Evolutionary conservation across 306 rosid species (phyloP).

Genomic region (Gastrolobium bilobum): DNA sequence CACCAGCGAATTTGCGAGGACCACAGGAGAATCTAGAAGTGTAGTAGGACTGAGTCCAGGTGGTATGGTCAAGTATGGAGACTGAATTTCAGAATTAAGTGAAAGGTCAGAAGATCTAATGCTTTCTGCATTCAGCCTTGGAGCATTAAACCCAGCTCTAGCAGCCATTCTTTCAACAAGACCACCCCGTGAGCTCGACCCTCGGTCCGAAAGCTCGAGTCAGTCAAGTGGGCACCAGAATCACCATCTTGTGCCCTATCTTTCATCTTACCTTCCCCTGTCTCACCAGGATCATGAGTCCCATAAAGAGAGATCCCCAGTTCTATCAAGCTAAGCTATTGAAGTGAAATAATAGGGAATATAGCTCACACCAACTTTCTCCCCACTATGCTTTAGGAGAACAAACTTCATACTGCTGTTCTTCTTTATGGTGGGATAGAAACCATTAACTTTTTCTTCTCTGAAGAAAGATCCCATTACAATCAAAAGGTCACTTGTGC

Average conservation of each 20-base stretch:
- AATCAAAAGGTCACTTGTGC: too few relatives aligned
- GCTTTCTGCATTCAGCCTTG: slow-evolving; percentile 85
- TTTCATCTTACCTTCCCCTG: slow-evolving; percentile 37
- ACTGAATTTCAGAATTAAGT: slow-evolving; percentile 63
- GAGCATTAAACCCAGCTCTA: slow-evolving; percentile 97
- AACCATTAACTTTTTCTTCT: too few relatives aligned
- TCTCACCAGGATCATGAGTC: slow-evolving; percentile 47
- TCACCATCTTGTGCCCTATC: slow-evolving; percentile 48
- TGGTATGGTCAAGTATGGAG: slow-evolving; percentile 87
- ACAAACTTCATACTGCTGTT: too few relatives aligned
- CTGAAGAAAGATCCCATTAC: too few relatives aligned
- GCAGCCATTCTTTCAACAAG: slow-evolving; percentile 92
- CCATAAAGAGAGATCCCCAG: slow-evolving; percentile 61
- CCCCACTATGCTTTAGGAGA: too few relatives aligned
- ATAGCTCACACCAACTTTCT: too few relatives aligned
- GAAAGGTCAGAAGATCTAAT: slow-evolving; percentile 82
- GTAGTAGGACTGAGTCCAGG: slow-evolving; percentile 98
- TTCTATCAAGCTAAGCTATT: slow-evolving; percentile 40
- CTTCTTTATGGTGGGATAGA: too few relatives aligned
- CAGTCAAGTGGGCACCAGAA: slow-evolving; percentile 54
- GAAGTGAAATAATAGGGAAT: too few relatives aligned
- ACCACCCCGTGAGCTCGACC: slow-evolving; percentile 65
- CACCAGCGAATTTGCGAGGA: slow-evolving; percentile 91
- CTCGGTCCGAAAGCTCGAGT: slow-evolving; percentile 52
- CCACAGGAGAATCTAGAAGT: slow-evolving; percentile 90